Conservation (phyloP, 1,284 basidiomycete genomes). For the Lignosus rhinocerotis region DNA sequence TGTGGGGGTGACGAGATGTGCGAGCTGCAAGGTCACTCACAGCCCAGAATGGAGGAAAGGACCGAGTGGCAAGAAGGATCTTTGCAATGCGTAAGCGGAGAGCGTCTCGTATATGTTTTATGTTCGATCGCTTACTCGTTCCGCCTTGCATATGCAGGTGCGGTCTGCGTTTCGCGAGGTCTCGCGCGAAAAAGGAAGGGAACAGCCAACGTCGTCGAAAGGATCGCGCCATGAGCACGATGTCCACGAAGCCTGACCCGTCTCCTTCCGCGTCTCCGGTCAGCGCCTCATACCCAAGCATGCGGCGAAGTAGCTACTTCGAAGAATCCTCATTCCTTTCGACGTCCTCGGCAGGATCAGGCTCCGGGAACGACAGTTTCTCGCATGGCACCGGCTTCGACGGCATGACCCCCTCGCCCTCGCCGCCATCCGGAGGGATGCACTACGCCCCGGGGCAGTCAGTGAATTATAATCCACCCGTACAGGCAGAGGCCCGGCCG, state of each 20-base stretch:
- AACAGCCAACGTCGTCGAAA: conserved; percentile 43
- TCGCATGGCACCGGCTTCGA: conserved; percentile 42
- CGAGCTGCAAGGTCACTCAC: conserved; percentile 80
- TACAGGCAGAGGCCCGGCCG: conserved; percentile 24
- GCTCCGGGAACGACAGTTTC: conserved; percentile 57
- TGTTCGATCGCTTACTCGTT: conserved; percentile 8
- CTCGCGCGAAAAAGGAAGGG: conserved; percentile 82
- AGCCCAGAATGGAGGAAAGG: conserved; percentile 96
- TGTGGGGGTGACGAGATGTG: conserved; percentile 72
- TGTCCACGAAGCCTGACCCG: conserved; percentile 36
- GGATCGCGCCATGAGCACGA: conserved; percentile 42
- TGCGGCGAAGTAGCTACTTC: conserved; percentile 44
- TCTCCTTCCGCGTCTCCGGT: conserved; percentile 42
- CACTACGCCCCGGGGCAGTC: conserved; percentile 49
- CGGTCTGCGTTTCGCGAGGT: conserved; percentile 78
- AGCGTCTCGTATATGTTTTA: conserved; percentile 23
- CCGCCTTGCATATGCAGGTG: conserved; percentile 47
- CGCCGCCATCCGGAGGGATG: conserved; percentile 51
- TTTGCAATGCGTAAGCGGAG: conserved; percentile 86
- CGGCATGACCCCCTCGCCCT: conserved; percentile 51
- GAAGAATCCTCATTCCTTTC: conserved; percentile 51
- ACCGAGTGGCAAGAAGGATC: conserved; percentile 85
- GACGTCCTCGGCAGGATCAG: conserved; percentile 49
- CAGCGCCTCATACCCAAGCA: conserved; percentile 34
- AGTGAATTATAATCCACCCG: conserved; percentile 20